Base-by-base conservation (phyloP, 495 filamentous ascomycete species). In the Astrocystis sublimbata region DNA sequence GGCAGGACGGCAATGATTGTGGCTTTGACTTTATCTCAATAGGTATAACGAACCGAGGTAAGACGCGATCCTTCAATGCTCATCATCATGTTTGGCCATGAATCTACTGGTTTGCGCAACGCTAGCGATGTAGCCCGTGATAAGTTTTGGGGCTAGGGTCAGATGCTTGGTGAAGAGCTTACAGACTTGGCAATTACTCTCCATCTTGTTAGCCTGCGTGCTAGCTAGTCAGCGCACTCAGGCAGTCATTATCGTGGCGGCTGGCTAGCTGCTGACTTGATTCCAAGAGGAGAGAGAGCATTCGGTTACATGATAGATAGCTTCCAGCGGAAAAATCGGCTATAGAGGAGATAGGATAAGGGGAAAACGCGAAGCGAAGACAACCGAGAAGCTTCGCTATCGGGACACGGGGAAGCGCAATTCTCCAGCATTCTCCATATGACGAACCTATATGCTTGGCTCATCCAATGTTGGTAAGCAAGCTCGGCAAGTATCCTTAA, bases 221-320 rank as follows among this genome's bases (percentile, higher is more conserved):
- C 54, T 57, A 45, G 40, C 54, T 57, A 45, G 54, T 57, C 54
- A 57, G 54, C 54, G 45, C 26, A 45, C 33, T 26, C n/a, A n/a
- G n/a, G n/a, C n/a, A n/a, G 15, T 30, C 54, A 57, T 45, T 35
- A 43, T 1, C 13, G 54, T 45, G 54, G 54, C 54, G n/a, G 40
- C 40, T 57, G 54, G 35, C 40, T 35, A 43, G n/a, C 54, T 28
- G 40, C 40, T 57, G 54, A 45, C 40, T 35, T 57, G n/a, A 43
- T 40, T 33, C 21, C 30, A 33, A 30, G 40, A 33, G 54, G 21
- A 35, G 10, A 45, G n/a, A 36, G 19, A 38, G 35, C 15, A 23
- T 5, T 15, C 36, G 23, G 42, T 38, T n/a, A 30, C 6, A 42
- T 3, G 36, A 42, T 43, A 42, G 21, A 7, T 13, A n/a, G n/a